phyloP scores from a whole-genome alignment of 202 grass and related monocot genomes.

The Dendrocalamus latiflorus region DNA sequence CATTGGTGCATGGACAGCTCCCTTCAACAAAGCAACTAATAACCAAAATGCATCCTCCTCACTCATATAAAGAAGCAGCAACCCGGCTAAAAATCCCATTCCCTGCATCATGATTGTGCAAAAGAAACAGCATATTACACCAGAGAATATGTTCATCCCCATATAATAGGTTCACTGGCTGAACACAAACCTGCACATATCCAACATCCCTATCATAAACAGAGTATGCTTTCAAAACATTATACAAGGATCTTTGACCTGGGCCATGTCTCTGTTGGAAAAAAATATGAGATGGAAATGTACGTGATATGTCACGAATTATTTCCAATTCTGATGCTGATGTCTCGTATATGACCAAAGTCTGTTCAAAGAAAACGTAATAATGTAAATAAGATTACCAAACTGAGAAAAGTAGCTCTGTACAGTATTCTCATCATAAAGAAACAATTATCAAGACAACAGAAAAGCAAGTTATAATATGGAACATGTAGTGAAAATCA shows the following conservation, averaged over 20 bases:
- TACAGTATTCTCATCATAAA: neutral
- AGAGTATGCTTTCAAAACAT: slow-evolving; percentile 95
- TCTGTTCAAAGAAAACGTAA: slow-evolving; percentile 22
- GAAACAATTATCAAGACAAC: neutral
- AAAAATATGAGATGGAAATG: slow-evolving; percentile 97
- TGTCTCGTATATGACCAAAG: slow-evolving; percentile 94
- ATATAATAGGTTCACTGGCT: neutral
- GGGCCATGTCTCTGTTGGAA: slow-evolving; percentile 97
- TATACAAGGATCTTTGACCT: slow-evolving; percentile 93
- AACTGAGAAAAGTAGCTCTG: neutral
- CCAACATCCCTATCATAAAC: slow-evolving; percentile 96
- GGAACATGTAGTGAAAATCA: neutral
- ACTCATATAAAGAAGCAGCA: slow-evolving; percentile 97
- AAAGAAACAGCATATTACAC: neutral
- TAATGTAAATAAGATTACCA: neutral
- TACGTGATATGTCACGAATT: slow-evolving; percentile 95
- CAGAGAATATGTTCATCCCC: neutral
- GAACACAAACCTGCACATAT: slow-evolving; percentile 90
- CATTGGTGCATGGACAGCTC: slow-evolving; percentile 95
- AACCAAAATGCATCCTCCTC: slow-evolving; percentile 98
- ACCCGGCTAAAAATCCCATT: slow-evolving; percentile 93
- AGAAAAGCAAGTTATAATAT: neutral
- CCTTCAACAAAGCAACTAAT: slow-evolving; percentile 91
- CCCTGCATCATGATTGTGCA: slow-evolving; percentile 41
- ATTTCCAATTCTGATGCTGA: slow-evolving; percentile 95